Evolutionary conservation across 1,284 basidiomycete species (phyloP).

Genomic region (Pisolithus thermaeus): DNA sequence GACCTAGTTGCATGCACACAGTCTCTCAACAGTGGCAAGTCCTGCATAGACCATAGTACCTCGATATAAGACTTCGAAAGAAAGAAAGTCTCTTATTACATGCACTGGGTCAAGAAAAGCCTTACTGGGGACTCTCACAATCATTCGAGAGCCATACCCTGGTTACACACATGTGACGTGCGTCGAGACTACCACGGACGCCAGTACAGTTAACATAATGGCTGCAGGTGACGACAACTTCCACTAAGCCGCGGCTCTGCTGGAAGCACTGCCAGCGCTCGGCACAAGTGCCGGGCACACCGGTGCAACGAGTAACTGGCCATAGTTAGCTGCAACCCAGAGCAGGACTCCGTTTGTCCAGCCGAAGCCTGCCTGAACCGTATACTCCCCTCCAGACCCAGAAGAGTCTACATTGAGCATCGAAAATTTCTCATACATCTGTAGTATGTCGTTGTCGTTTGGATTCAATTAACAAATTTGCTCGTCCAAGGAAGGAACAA

Average conservation of each 20-base stretch:
- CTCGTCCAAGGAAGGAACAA: conserved; percentile 9
- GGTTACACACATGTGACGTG: not conserved
- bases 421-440: conserved; percentile 92
- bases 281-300: conserved; percentile 54
- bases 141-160: not conserved
- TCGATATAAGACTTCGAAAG: too few species aligned
- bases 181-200: not conserved
- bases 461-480: not conserved
- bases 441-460: conserved; percentile 1
- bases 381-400: conserved; percentile 83
- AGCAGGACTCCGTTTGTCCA: conserved; percentile 87
- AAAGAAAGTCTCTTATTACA: too few species aligned
- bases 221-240: not conserved
- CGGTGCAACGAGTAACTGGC: conserved; percentile 56
- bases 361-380: conserved; percentile 77
- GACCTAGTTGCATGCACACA: too few species aligned
- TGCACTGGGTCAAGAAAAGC: too few species aligned
- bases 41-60: too few species aligned
- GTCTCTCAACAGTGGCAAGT: too few species aligned
- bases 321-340: conserved; percentile 72
- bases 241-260: conserved; percentile 1
- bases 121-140: too few species aligned
- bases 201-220: not conserved
- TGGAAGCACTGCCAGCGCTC: not conserved
- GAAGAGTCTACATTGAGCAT: conserved; percentile 75